Conservation (phyloP, 1,284 basidiomycete genomes). For the Cryptococcus wingfieldii region DNA sequence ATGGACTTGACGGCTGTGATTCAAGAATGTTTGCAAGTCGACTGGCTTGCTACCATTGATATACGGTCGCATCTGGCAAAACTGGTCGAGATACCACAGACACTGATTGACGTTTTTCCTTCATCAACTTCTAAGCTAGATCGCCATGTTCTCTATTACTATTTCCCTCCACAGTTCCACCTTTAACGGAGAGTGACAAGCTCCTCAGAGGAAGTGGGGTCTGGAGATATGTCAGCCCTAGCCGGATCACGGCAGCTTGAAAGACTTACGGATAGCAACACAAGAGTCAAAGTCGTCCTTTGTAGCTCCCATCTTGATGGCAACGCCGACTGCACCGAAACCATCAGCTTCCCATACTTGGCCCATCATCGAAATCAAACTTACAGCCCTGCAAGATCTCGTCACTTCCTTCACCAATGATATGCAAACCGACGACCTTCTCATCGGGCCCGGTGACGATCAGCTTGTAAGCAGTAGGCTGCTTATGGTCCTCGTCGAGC, state of each 20-base stretch:
- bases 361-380: slow-evolving; percentile 8
- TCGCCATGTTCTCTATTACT: background rate
- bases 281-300: slow-evolving; percentile 82
- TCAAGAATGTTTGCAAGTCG: no score
- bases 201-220: slow-evolving; percentile 49
- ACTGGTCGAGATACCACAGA: no score
- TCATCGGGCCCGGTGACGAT: slow-evolving; percentile 81
- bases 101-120: no score
- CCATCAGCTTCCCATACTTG: background rate
- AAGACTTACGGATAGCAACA: slow-evolving; percentile 68
- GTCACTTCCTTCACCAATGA: slow-evolving; percentile 84
- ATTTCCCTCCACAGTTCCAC: background rate
- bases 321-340: slow-evolving; percentile 61
- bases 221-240: slow-evolving; percentile 4
- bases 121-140: no score
- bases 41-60: no score
- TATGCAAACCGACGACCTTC: slow-evolving; percentile 89
- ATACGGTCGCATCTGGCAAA: no score
- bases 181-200: slow-evolving; percentile 44
- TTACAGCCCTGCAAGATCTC: slow-evolving; percentile 83
- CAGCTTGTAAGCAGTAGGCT: slow-evolving; percentile 90
- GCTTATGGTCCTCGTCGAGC: slow-evolving; percentile 77
- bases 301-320: slow-evolving; percentile 89
- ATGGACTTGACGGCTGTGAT: no score
- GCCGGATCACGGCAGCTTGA: background rate